Evolutionary conservation across 1,139 yeast species (phyloP), one percentile per base, ranked within the genome.

Genomic region (Geotrichum siamense): DNA sequence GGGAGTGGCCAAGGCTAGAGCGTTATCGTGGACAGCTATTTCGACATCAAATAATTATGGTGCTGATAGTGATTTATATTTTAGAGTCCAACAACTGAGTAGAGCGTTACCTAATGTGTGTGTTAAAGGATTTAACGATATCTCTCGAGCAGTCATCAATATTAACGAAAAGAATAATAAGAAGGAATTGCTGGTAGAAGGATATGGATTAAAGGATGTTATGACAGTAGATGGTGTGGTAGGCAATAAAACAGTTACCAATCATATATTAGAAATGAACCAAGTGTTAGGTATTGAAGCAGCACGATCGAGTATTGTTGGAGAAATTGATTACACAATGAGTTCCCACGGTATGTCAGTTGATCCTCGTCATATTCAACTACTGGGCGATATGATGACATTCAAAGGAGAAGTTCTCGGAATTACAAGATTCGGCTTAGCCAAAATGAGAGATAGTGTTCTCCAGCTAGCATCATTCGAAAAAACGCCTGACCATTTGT

Each of bases 301-400:
- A 1, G 98, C 98, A 1, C 75, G 99, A 63, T 71, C 87, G 0
- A 81, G 94, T 54, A 93, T 93, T 61, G 83, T 91, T 60, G 80
- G 80, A 53, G 98, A 93, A 70, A 91, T 93, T 63, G 95, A 86
- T 63, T 87, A 89, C 60, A 93, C 98, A 46, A 93, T 93, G 99
- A 81, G 94, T 64, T 86, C 87, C 65, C 98, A 93, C 72, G 98
- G 98, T 66, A 93, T 93, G 98, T 85, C 94, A 63, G 97, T 93
- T 47, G 99, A 93, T 71, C 98, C 98, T 51, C 94, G 99, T 72
- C 99, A 93, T 67, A 87, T 93, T 62, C 98, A 91, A 68, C 70
- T 93, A 43, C 70, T 93, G 52, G 98, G 98, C 52, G 99, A 93
- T 63, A 98, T 93, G 47, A 93, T 93, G 99, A 86, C 97, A 0